Conservation (phyloP, 768 basidiomycete genomes). For the Hericium rajendrae region DNA sequence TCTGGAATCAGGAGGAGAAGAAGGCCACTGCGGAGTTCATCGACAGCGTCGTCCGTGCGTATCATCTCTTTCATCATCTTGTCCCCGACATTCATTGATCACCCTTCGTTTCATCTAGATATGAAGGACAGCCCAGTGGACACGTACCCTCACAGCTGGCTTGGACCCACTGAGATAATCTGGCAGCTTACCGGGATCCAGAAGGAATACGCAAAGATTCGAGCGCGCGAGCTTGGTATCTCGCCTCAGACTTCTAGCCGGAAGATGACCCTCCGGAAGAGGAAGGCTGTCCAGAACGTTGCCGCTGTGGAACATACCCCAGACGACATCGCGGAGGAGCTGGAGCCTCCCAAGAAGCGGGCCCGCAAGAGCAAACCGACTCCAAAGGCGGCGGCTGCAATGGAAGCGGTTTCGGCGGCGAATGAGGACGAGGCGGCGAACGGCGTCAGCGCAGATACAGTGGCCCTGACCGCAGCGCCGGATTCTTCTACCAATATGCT, state of each 20-base stretch:
- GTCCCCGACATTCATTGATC: background rate
- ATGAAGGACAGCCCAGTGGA: constrained; percentile 5
- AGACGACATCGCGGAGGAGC: constrained; percentile 5
- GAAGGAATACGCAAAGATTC: constrained; percentile 9
- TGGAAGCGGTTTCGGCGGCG: background rate
- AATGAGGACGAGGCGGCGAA: background rate
- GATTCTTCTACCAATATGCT: background rate
- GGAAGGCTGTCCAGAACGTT: constrained; percentile 6
- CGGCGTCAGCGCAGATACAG: background rate
- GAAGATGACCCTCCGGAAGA: background rate
- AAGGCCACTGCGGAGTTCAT: constrained; percentile 8
- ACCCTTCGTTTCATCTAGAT: background rate
- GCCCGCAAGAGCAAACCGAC: constrained; percentile 1
- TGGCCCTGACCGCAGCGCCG: background rate
- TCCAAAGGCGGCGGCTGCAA: background rate
- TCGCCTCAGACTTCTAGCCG: constrained; percentile 4
- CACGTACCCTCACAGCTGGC: constrained; percentile 11
- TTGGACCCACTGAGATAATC: constrained; percentile 11
- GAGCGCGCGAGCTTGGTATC: background rate
- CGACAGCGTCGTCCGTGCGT: constrained; percentile 12
- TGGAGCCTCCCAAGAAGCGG: constrained; percentile 12
- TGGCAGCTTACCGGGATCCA: constrained; percentile 14
- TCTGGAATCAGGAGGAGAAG: constrained; percentile 11
- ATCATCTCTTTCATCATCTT: background rate
- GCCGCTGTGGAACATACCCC: constrained; percentile 1